Evolutionary conservation across 2,329 filamentous ascomycete genomes (phyloP), one percentile per base, ranked within the genome.

Genomic region (Colletotrichum plurivorum): DNA sequence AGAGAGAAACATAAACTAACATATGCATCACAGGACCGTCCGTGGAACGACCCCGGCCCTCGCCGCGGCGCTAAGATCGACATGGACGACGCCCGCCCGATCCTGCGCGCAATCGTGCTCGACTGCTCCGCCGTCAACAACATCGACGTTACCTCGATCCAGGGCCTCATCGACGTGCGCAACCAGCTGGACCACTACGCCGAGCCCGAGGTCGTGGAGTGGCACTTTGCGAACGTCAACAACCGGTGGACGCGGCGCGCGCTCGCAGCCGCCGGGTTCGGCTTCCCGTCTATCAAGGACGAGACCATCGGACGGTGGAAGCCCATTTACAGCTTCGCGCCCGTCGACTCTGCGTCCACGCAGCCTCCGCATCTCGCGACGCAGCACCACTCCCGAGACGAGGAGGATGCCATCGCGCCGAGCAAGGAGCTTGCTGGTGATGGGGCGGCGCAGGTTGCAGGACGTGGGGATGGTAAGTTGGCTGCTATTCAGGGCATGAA

Each of bases 191-290:
- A 89, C 74, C 80, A 82, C 15, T 85, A 89, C 73, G 84, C 87
- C 0, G 75, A 80, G 4, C 85, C 85, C 0, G 80, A 84, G 48
- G 70, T 75, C 0, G 84, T 86, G 9, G 83, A 87, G 70, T 86
- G 84, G 84, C 85, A 88, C 71, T 84, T 90, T 72, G 87, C 87
- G 1, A 82, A 83, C 48, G 79, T 90, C 8, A 79, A 79, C 67
- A 89, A 88, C 73, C 83, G 84, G 9, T 90, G 88, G 88, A 84
- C 87, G 6, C 84, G 87, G 31, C 84, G 87, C 4, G 87, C 88
- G 0, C 83, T 90, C 0, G 83, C 86, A 1, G 82, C 82, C 0
- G 86, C 85, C 0, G 88, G 88, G 0, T 90, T 90, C 67, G 88
- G 88, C 0, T 84, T 80, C 63, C 84, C 78, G 1, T 75, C 74